Evolutionary conservation across 257 asterid species (phyloP), one percentile per base, ranked within the genome.

Genomic region (Jacaranda copaia): DNA sequence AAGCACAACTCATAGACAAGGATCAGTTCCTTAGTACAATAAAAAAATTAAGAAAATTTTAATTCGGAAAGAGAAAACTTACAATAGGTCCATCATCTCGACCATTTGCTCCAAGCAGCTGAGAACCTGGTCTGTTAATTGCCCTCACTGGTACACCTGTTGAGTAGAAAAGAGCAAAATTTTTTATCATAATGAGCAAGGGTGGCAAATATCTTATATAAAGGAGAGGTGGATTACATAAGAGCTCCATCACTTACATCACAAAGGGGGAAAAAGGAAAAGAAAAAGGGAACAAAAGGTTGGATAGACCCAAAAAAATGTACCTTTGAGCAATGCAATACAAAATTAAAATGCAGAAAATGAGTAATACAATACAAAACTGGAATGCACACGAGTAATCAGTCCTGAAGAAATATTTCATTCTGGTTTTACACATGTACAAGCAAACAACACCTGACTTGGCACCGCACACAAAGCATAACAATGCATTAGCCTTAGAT

Each of bases 31-130:
- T 43, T n/a, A 61, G 70, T 76, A 61, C 38, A 49, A 25, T 15
- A 59, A 62, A 62, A 62, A 64, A 12, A 74, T 59, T 53, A 57
- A 36, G n/a, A 18, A 56, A 13, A 69, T 49, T 43, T 39, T 55
- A 51, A 13, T 25, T 48, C 68, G 73, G 75, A 75, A 36, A 59
- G 63, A 19, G 70, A 70, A 64, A 81, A 89, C 99, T 89, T 86
- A 96, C 99, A 75, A 85, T 66, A 63, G 97, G 94, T 39, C 99
- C 99, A 78, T 93, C 99, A 83, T 96, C 99, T 77, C 99, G 98
- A 77, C 99, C 99, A 88, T 93, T 96, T 66, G 95, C 94, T 63
- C 99, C 99, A 3, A 96, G 89, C 84, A 92, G 81, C 81, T 96
- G 99, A 5, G 98, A 85, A 36, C 93, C 96, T 70, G 99, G 99